phyloP scores from a whole-genome alignment of 2,329 filamentous ascomycete genomes.

The Aspergillus chevalieri region DNA sequence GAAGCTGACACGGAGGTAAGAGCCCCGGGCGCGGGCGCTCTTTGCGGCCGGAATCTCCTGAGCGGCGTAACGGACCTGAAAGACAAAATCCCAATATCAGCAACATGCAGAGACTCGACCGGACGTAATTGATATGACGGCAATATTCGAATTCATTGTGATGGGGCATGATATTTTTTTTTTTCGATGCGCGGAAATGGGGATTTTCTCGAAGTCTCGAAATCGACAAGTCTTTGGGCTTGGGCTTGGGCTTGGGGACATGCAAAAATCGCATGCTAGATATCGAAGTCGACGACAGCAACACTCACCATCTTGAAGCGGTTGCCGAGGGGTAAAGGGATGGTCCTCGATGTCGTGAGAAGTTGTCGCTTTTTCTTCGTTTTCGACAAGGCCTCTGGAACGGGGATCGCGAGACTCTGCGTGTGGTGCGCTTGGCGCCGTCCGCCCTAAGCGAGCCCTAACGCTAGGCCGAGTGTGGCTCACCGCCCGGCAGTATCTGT shows the following conservation, averaged over 20 bases:
- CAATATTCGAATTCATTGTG: not conserved
- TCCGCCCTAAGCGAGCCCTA: slow-evolving; percentile 39
- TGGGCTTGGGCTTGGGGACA: not conserved
- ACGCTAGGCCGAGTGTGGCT: slow-evolving; percentile 25
- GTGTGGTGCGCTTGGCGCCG: slow-evolving; percentile 36
- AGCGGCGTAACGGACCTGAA: slow-evolving; percentile 91
- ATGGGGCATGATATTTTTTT: not conserved
- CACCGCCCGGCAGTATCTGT: slow-evolving; percentile 15
- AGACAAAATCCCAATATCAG: slow-evolving; percentile 20
- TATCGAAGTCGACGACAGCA: not conserved
- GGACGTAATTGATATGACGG: too few relatives aligned
- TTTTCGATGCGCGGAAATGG: not conserved
- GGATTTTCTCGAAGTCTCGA: not conserved
- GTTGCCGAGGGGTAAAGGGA: slow-evolving; percentile 35
- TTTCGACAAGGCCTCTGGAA: slow-evolving; percentile 24
- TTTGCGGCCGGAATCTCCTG: slow-evolving; percentile 80
- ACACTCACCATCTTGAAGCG: slow-evolving; percentile 43
- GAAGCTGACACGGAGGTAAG: slow-evolving; percentile 98
- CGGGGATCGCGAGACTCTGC: slow-evolving; percentile 23
- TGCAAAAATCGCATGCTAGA: slow-evolving; percentile 2
- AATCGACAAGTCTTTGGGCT: not conserved
- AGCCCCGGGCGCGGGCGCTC: slow-evolving; percentile 95
- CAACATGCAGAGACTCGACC: slow-evolving; percentile 7
- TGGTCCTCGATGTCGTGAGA: slow-evolving; percentile 38
- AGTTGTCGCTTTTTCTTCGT: slow-evolving; percentile 27